Evolutionary conservation across 768 basidiomycete species (phyloP).

Genomic region (Pleurotus platypus): DNA sequence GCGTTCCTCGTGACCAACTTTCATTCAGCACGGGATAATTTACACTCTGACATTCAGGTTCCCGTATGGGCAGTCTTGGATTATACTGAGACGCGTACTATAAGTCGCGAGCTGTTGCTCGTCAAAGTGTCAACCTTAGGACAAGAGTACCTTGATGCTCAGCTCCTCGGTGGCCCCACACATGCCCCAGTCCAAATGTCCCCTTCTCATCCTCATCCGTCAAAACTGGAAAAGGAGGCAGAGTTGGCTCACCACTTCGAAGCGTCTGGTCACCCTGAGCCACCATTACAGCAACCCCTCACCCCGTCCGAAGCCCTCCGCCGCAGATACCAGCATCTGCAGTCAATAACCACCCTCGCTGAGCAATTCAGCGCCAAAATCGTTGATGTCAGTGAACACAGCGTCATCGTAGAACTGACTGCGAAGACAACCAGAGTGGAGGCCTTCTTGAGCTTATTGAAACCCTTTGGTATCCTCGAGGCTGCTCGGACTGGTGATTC

Average conservation of each 20-base stretch:
- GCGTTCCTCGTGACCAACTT: slow-evolving; percentile 25
- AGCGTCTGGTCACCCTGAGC: slow-evolving; percentile 7
- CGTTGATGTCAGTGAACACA: slow-evolving; percentile 93
- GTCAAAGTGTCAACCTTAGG: slow-evolving; percentile 97
- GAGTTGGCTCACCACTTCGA: slow-evolving; percentile 78
- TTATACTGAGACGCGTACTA: slow-evolving; percentile 89
- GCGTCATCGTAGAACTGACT: slow-evolving; percentile 91
- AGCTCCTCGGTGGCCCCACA: slow-evolving; percentile 80
- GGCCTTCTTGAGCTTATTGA: slow-evolving; percentile 86
- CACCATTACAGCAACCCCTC: slow-evolving; percentile 37
- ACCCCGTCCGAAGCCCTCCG: slow-evolving; percentile 86
- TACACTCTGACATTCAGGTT: slow-evolving; percentile 49
- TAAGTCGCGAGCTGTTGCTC: slow-evolving; percentile 90
- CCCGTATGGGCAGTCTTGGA: slow-evolving; percentile 99
- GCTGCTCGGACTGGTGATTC: slow-evolving; percentile 83
- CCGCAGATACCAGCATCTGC: slow-evolving; percentile 84
- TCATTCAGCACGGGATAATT: neutral
- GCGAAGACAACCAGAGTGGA: slow-evolving; percentile 91
- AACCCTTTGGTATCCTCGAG: slow-evolving; percentile 95
- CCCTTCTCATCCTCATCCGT: neutral
- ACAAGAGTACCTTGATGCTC: slow-evolving; percentile 93
- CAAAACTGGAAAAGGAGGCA: slow-evolving; percentile 68
- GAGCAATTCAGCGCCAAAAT: slow-evolving; percentile 89
- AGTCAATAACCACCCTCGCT: slow-evolving; percentile 81
- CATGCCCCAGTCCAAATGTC: slow-evolving; percentile 62